phyloP scores from a whole-genome alignment of 306 rosid species.

The Parietaria judaica region DNA sequence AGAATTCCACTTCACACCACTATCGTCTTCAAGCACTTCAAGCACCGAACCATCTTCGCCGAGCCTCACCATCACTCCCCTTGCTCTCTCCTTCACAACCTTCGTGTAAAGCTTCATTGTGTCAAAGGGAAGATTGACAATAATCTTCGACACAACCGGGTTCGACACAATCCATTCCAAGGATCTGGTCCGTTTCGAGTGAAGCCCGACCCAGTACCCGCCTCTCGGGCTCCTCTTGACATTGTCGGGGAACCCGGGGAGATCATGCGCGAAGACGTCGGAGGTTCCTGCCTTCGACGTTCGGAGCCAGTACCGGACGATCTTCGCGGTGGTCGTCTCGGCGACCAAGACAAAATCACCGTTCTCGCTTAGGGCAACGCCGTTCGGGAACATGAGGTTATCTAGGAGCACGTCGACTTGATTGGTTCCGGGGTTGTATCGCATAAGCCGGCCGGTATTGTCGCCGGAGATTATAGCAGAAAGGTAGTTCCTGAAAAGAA shows the following conservation, averaged over 20 bases:
- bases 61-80: slow-evolving; percentile 53
- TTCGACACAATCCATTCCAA: slow-evolving; percentile 35
- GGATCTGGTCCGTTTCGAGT: slow-evolving; percentile 33
- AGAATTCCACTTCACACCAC: slow-evolving; percentile 31
- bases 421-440: slow-evolving; percentile 50
- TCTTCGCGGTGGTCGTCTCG: slow-evolving; percentile 50
- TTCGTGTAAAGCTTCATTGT: slow-evolving; percentile 29
- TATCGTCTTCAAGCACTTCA: slow-evolving; percentile 37
- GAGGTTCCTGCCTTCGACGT: slow-evolving; percentile 40
- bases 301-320: slow-evolving; percentile 57
- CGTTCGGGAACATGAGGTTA: slow-evolving; percentile 63
- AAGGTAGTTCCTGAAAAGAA: slow-evolving; percentile 41
- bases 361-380: slow-evolving; percentile 48
- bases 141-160: slow-evolving; percentile 37
- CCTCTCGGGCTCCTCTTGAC: slow-evolving; percentile 61
- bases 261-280: slow-evolving; percentile 36
- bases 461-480: slow-evolving; percentile 49
- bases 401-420: slow-evolving; percentile 32
- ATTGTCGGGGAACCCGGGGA: slow-evolving; percentile 84
- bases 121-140: slow-evolving; percentile 46
- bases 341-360: slow-evolving; percentile 44
- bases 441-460: slow-evolving; percentile 53
- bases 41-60: slow-evolving; percentile 52
- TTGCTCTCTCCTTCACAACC: slow-evolving; percentile 37
- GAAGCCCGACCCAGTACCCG: slow-evolving; percentile 75